Conservation (phyloP, 2,329 filamentous ascomycete species). For the Alternaria tenuissima region DNA sequence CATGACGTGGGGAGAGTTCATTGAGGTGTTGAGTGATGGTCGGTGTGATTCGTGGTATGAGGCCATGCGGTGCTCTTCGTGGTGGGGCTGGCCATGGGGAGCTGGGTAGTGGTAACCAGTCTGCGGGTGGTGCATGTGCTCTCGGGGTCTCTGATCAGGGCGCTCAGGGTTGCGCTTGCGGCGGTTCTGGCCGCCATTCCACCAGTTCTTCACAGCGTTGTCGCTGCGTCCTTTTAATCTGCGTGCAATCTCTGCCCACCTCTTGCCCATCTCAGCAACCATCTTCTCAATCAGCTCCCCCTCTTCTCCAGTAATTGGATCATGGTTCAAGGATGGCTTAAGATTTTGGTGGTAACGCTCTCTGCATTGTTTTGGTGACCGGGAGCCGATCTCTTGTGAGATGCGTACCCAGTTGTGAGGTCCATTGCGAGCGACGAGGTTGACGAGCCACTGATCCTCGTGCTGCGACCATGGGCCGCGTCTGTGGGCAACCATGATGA, state of each 20-base stretch:
- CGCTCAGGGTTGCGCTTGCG: conserved; percentile 59
- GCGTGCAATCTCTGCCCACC: conserved; percentile 92
- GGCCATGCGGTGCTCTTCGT: conserved; percentile 37
- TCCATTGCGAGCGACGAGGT: conserved; percentile 75
- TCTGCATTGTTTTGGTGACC: conserved; percentile 92
- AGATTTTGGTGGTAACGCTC: conserved; percentile 95
- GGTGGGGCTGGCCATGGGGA: conserved; percentile 32
- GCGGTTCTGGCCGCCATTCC: conserved; percentile 92
- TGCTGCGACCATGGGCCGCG: conserved; percentile 84
- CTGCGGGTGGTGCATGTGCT: conserved; percentile 45
- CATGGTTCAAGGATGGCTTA: conserved; percentile 80
- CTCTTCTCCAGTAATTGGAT: conserved; percentile 81
- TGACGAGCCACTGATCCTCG: conserved; percentile 76
- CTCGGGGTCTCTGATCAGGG: conserved; percentile 35
- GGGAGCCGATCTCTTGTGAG: conserved; percentile 74
- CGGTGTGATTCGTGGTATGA: conserved; percentile 43
- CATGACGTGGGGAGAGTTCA: conserved; percentile 39
- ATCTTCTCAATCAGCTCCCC: conserved; percentile 77
- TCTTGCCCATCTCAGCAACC: conserved; percentile 80
- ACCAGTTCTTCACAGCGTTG: conserved; percentile 98
- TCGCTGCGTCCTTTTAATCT: conserved; percentile 84
- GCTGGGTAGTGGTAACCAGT: conserved; percentile 41
- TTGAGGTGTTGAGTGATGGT: conserved; percentile 36
- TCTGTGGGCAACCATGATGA: conserved; percentile 64
- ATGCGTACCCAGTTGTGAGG: conserved; percentile 92